Evolutionary conservation across 306 rosid species (phyloP).

Genomic region (Fragaria nilgerrensis): DNA sequence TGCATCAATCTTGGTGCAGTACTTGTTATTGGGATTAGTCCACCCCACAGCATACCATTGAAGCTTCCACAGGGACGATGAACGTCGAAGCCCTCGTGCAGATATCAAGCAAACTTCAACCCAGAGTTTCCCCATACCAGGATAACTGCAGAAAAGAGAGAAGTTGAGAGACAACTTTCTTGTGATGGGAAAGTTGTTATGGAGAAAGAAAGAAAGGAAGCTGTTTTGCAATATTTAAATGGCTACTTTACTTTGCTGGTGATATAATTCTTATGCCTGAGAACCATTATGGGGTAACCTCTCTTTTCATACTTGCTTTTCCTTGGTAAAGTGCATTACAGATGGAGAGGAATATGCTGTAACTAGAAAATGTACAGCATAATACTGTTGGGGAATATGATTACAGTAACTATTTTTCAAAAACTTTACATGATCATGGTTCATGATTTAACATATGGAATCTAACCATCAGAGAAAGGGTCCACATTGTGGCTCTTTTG

Average conservation of each 20-base stretch:
- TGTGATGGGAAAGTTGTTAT: conserved; percentile 19
- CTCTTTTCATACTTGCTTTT: conserved; percentile 28
- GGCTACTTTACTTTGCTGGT: conserved; percentile 50
- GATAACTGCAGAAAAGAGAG: conserved; percentile 24
- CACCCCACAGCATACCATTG: conserved; percentile 89
- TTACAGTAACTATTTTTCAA: background rate
- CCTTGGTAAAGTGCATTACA: conserved; percentile 32
- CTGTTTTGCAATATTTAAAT: conserved; percentile 32
- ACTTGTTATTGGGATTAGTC: conserved; percentile 71
- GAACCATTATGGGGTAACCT: conserved; percentile 32
- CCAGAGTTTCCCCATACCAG: conserved; percentile 66
- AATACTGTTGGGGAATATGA: conserved; percentile 12
- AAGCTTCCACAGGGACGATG: conserved; percentile 67
- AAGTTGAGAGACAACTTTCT: conserved; percentile 19
- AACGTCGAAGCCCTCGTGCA: conserved; percentile 64
- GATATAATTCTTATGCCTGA: conserved; percentile 35
- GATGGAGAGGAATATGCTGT: conserved; percentile 34
- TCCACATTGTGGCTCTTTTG: background rate
- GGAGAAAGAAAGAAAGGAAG: conserved; percentile 20
- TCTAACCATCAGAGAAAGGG: background rate
- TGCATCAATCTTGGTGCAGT: conserved; percentile 73
- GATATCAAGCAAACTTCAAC: conserved; percentile 75
- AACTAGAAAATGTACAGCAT: conserved; percentile 10
- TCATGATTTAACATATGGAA: conserved; percentile 12
- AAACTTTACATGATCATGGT: conserved; percentile 12